Percentiles rank a stretch among this genome's conserved stretches.
Evolutionary conservation across 441 rosid genomes (phyloP).

Genomic region (Euphorbia schlechtendalii): DNA sequence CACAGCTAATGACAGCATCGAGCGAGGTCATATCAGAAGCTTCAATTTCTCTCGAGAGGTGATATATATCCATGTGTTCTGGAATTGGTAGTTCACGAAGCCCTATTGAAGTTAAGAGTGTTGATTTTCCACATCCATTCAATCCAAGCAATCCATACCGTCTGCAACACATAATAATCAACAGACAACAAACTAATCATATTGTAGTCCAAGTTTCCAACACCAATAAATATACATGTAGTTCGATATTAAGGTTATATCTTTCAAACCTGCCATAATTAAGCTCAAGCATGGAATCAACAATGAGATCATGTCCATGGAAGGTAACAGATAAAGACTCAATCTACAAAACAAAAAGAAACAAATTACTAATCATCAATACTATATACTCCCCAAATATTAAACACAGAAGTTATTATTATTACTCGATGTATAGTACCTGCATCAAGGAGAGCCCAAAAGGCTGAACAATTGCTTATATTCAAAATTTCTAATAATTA

Average conservation of each 20-base stretch:
- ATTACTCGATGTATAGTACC: constrained; percentile 13
- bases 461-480: constrained; percentile 16
- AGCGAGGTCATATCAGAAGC: constrained; percentile 93
- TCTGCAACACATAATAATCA: constrained; percentile 26
- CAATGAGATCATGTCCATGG: no score
- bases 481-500: constrained; percentile 12
- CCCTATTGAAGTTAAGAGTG: constrained; percentile 79
- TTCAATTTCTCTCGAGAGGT: constrained; percentile 78
- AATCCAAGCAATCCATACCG: constrained; percentile 93
- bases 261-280: constrained; percentile 43
- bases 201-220: background rate
- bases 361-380: background rate
- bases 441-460: constrained; percentile 12
- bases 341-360: background rate
- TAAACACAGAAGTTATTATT: background rate
- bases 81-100: constrained; percentile 88
- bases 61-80: constrained; percentile 89
- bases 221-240: background rate
- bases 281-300: no score
- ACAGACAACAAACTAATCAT: background rate
- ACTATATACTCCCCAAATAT: background rate
- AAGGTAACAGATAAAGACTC: no score
- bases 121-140: constrained; percentile 96
- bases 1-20: constrained; percentile 82
- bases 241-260: background rate